Conservation (phyloP, 345 rosid genomes). For the Pistacia atlantica region DNA sequence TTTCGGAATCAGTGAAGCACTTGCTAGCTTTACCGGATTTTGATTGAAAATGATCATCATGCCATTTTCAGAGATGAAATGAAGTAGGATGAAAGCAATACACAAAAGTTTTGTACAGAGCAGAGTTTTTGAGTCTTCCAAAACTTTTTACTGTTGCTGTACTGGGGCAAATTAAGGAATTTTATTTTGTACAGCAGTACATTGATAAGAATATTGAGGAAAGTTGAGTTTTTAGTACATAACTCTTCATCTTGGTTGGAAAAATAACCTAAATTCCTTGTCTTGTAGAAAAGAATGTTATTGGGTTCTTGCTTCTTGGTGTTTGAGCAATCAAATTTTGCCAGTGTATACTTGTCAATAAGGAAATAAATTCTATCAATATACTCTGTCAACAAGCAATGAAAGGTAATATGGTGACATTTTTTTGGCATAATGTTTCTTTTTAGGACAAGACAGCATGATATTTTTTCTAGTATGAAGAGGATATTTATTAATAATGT, state of each 20-base stretch:
- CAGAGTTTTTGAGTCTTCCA: constrained; percentile 19
- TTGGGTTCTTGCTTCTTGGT: background rate
- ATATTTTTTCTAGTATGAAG: no score
- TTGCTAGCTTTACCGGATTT: background rate
- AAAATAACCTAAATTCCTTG: constrained; percentile 6
- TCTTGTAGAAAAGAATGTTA: constrained; percentile 16
- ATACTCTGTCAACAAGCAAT: background rate
- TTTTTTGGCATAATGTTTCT: background rate
- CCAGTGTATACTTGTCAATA: constrained; percentile 17
- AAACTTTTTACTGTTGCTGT: constrained; percentile 20
- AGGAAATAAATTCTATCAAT: background rate
- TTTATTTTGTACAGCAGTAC: constrained; percentile 34
- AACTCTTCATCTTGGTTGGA: constrained; percentile 6
- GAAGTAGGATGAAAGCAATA: constrained; percentile 19
- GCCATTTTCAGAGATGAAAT: constrained; percentile 4
- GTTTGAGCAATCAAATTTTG: constrained; percentile 7
- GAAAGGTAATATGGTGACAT: background rate
- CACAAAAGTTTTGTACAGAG: constrained; percentile 31
- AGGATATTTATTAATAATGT: no score
- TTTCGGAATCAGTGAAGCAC: background rate
- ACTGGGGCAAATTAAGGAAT: constrained; percentile 15
- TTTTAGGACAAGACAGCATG: no score
- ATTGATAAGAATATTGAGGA: constrained; percentile 15
- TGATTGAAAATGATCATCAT: constrained; percentile 16
- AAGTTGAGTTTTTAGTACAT: constrained; percentile 18